Base-by-base conservation (phyloP, 257 asterid species). In the Leonotis leonurus region DNA sequence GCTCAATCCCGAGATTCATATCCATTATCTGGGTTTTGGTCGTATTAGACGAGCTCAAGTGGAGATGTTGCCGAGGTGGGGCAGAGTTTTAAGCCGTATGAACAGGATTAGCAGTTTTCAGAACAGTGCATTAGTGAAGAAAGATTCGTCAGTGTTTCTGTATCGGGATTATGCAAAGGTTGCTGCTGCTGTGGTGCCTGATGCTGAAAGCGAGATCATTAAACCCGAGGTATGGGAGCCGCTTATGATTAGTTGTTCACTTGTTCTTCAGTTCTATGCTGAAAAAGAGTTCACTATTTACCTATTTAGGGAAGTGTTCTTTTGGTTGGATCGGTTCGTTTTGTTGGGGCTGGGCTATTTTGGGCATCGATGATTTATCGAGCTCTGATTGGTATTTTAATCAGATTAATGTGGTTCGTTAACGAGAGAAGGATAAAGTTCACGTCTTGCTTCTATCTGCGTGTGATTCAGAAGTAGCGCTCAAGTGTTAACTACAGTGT, bases 21-120 rank as follows among this genome's bases (percentile, higher is more conserved):
- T 9, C 41, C 32, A 36, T 25, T 17, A 35, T 49, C 24, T 5
- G 8, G 4, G 1, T 14, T 24, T 68, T 39, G 27, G 24, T 22
- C 12, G 20, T n/a, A n/a, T n/a, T n/a, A n/a, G n/a, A n/a, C n/a
- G n/a, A n/a, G n/a, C n/a, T n/a, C 27, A 11, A 9, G 32, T 13
- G 39, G 70, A 66, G 65, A 84, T 89, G 97, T 74, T 70, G 78
- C 67, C 79, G 50, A 80, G 92, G 78, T 86, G 86, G 77, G 71
- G 84, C 68, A 86, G 80, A 71, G 70, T 77, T 55, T 68, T 78
- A 56, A 49, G 75, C 73, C 78, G 70, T 43, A 37, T 79, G 22
- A 70, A 24, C 56, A 68, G 80, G 74, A 77, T 67, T 63, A 60
- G 45, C 64, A 53, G 51, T 60, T 62, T 73, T 22, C 77, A 53